phyloP scores from a whole-genome alignment of 1,284 basidiomycete genomes.

The Sparassis latifolia region DNA sequence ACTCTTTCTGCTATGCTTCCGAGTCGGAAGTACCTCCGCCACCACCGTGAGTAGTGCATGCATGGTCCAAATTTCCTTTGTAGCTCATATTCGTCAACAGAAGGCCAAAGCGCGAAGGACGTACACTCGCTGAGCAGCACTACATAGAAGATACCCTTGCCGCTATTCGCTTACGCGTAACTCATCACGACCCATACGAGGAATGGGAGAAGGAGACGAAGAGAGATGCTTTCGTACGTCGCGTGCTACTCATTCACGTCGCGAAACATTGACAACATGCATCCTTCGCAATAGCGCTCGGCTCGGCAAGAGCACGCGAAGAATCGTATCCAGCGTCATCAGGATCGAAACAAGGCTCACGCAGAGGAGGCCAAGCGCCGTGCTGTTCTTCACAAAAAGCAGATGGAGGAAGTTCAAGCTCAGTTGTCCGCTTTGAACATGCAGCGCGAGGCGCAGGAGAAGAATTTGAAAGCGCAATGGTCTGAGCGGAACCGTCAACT shows the following conservation, averaged over 20 bases:
- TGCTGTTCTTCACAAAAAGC: conserved; percentile 34
- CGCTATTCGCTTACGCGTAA: conserved; percentile 58
- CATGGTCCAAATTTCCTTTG: not conserved
- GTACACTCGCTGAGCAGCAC: conserved; percentile 39
- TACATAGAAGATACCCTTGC: conserved; percentile 61
- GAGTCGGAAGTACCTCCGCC: conserved; percentile 32
- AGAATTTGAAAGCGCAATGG: conserved; percentile 39
- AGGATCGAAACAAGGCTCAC: conserved; percentile 31
- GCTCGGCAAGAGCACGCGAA: conserved; percentile 47
- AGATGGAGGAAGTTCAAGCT: conserved; percentile 43
- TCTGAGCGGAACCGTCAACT: conserved; percentile 44
- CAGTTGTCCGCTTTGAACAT: conserved; percentile 37
- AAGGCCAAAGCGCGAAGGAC: conserved; percentile 10
- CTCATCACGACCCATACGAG: conserved; percentile 69
- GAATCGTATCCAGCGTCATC: conserved; percentile 25
- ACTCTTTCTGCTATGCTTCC: conserved; percentile 35
- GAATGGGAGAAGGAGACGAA: conserved; percentile 68
- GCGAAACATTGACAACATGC: too few relatives aligned
- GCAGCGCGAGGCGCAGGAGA: conserved; percentile 41
- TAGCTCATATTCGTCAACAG: conserved; percentile 9
- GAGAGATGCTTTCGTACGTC: conserved; percentile 64
- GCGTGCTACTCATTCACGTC: not conserved
- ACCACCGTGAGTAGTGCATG: conserved; percentile 25
- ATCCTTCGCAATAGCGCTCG: conserved; percentile 34
- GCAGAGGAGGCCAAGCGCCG: conserved; percentile 32